A percentile compares a stretch with the other conserved stretches of the same genome.
Evolutionary conservation across 2,329 filamentous ascomycete species (phyloP).

Genomic region (Botrytis pseudocinerea): DNA sequence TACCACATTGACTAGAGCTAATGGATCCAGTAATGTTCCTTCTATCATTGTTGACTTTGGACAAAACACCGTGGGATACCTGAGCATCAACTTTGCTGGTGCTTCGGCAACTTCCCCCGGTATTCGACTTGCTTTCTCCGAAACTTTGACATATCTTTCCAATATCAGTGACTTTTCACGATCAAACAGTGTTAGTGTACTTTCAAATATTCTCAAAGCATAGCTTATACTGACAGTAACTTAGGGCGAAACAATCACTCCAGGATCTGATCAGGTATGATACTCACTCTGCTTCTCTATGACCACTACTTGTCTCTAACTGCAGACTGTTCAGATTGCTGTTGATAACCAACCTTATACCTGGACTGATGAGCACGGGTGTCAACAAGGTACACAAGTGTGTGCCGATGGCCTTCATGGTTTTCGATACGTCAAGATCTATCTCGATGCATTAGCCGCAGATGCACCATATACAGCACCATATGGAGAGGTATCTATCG

Average conservation of each 20-base stretch:
- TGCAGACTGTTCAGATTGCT: slow-evolving; percentile 44
- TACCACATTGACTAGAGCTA: slow-evolving; percentile 41
- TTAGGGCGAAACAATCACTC: slow-evolving; percentile 45
- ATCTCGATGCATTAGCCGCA: slow-evolving; percentile 46
- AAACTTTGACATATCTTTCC: slow-evolving; percentile 48
- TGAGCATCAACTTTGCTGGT: slow-evolving; percentile 48
- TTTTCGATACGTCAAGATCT: slow-evolving; percentile 53
- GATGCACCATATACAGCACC: slow-evolving; percentile 50
- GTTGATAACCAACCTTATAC: slow-evolving; percentile 46
- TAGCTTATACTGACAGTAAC: slow-evolving; percentile 19
- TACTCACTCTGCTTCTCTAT: not conserved
- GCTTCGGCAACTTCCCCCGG: slow-evolving; percentile 41
- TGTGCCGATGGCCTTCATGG: slow-evolving; percentile 55
- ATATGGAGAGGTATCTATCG: slow-evolving; percentile 48
- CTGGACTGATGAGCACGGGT: slow-evolving; percentile 50
- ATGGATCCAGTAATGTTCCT: slow-evolving; percentile 35
- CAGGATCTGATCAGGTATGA: slow-evolving; percentile 51
- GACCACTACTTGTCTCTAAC: not conserved
- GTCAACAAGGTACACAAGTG: slow-evolving; percentile 46
- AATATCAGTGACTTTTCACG: slow-evolving; percentile 51
- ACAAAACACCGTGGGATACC: slow-evolving; percentile 48
- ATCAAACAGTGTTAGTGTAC: slow-evolving; percentile 46
- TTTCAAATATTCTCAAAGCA: not conserved
- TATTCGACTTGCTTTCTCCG: slow-evolving; percentile 51
- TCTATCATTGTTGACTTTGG: slow-evolving; percentile 53